Base-by-base conservation (phyloP, 345 rosid genomes). In the Ailanthus altissimus region DNA sequence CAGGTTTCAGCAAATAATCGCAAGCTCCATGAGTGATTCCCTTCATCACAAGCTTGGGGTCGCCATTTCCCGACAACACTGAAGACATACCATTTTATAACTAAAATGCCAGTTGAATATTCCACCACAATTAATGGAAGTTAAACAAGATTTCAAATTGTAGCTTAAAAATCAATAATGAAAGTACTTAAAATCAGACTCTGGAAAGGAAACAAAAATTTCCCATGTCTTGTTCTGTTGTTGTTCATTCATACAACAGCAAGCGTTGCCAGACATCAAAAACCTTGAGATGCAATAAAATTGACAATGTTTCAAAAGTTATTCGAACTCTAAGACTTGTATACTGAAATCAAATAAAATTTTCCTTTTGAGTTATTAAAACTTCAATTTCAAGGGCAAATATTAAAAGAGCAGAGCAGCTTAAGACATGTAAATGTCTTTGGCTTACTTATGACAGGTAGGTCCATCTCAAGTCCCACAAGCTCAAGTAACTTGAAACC, bases 1-100 rank as follows among this genome's bases (percentile, higher is more conserved):
- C 93, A 7, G 99, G 99, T 79, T 96, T 96, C 61, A 94, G 80
- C 81, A 96, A 78, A 86, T 96, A 96, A 67, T 93, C 98, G 79
- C 94, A 93, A 73, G 98, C 99, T 6, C 99, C 98, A 79, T 96
- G 99, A 61, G 88, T 86, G 56, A 96, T 84, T 75, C 98, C 99
- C 71, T 92, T 92, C 91, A 90, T 91, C 43, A 94, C 98, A 79
- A 91, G 88, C 87, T 91, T 90, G 54, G 87, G 84, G 77, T 96
- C 98, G 5, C 94, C 86, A 76, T 96, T 86, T 5, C 87, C 92
- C 10, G 99, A 96, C 77, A 96, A 81, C 99, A 96, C 99, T 94
- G 85, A 62, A 78, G 38, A 78, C 59, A 65, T 15, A 65, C 64
- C 71, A 66, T 5, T 51, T 25, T 15, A 72, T 46, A 62, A 32